A percentile compares a stretch with the other conserved stretches of the same genome.
phyloP scores from a whole-genome alignment of 2,329 filamentous ascomycete species.

The Colletotrichum sublineola region DNA sequence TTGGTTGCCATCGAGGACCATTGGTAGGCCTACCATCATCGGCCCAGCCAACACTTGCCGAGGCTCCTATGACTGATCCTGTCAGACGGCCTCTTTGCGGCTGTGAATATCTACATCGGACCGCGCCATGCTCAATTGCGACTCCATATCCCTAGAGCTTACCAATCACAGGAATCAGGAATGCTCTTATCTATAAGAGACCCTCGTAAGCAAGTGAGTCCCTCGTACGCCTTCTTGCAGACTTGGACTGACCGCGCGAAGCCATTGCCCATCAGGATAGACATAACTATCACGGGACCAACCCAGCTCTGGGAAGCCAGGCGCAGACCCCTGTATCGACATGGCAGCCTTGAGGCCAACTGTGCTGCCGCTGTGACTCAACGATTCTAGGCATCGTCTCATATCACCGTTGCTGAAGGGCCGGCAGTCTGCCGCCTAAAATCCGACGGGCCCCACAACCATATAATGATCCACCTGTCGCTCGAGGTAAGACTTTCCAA shows the following conservation, averaged over 20 bases:
- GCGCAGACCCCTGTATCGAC: neutral
- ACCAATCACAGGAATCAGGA: constrained; percentile 4
- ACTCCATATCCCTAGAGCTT: neutral
- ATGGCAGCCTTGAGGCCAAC: constrained; percentile 28
- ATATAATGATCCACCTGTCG: constrained; percentile 5
- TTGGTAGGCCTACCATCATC: neutral
- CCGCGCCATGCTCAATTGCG: neutral
- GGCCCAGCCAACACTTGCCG: neutral
- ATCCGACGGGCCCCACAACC: constrained; percentile 5
- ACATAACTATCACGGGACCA: neutral
- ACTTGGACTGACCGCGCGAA: neutral
- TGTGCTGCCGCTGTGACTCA: constrained; percentile 31
- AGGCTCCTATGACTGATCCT: neutral
- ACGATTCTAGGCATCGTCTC: neutral
- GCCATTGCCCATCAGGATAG: too few relatives aligned
- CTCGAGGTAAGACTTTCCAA: constrained; percentile 7
- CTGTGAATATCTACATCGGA: constrained; percentile 31
- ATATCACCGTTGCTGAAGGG: neutral
- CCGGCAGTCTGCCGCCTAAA: constrained; percentile 30
- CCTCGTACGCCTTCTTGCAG: neutral
- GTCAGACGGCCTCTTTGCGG: constrained; percentile 25
- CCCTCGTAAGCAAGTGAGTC: constrained; percentile 18
- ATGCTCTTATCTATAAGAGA: neutral
- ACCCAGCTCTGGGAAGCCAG: neutral
- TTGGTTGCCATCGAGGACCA: neutral